Conservation (phyloP, 2,329 filamentous ascomycete genomes). For the Ascochyta rabiei region DNA sequence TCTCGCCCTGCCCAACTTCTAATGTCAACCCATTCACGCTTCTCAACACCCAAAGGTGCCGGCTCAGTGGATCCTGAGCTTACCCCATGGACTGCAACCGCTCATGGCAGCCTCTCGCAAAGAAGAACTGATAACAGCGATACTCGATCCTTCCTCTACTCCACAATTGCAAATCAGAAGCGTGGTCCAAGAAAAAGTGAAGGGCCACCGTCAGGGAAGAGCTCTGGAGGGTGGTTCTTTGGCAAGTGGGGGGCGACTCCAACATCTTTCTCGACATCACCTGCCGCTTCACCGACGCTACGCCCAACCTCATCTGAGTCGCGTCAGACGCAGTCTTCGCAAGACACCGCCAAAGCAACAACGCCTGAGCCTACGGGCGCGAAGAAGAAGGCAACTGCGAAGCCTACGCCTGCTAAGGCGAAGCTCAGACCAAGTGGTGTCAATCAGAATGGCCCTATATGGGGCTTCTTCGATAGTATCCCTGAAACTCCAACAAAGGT, state of each 20-base stretch:
- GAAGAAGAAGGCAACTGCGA: constrained; percentile 3
- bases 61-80: constrained; percentile 49
- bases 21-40: constrained; percentile 57
- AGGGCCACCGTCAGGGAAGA: constrained; percentile 48
- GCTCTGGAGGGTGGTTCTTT: constrained; percentile 69
- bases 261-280: constrained; percentile 37
- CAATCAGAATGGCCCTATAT: constrained; percentile 48
- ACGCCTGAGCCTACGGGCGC: neutral
- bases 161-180: constrained; percentile 36
- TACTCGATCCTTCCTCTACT: constrained; percentile 59
- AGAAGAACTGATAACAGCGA: constrained; percentile 59
- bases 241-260: constrained; percentile 67
- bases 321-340: constrained; percentile 29
- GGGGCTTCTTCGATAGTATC: constrained; percentile 45
- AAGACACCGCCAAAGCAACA: constrained; percentile 13
- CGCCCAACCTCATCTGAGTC: constrained; percentile 29
- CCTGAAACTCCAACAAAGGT: constrained; percentile 43
- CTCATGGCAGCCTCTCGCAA: constrained; percentile 58
- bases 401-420: constrained; percentile 10
- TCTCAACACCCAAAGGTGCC: constrained; percentile 54
- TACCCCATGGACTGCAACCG: constrained; percentile 53
- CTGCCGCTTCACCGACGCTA: constrained; percentile 23
- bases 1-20: constrained; percentile 77
- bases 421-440: constrained; percentile 43
- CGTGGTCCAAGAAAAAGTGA: constrained; percentile 30